Evolutionary conservation across 306 rosid species (phyloP).

Genomic region (Boehmeria nivea): DNA sequence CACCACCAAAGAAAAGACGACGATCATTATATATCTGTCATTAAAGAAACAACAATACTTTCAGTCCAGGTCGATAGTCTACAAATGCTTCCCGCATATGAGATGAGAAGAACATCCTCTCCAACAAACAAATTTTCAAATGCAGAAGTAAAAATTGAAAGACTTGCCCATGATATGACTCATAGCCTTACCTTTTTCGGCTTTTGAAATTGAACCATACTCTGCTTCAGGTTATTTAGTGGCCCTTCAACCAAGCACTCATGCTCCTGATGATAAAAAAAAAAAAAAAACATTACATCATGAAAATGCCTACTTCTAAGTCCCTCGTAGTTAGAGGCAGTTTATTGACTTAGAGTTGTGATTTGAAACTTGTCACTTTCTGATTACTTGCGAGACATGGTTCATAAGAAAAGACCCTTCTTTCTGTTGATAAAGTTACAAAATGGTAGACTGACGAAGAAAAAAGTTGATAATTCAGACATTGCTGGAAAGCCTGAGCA

Average conservation of each 20-base stretch:
- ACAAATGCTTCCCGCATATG: background rate
- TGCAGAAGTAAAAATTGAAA: background rate
- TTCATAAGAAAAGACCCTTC: too few relatives aligned
- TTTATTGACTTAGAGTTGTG: too few relatives aligned
- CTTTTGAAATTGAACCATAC: slow-evolving; percentile 99
- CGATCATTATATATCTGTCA: slow-evolving; percentile 87
- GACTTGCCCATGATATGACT: background rate
- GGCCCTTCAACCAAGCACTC: slow-evolving; percentile 99
- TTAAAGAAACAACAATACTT: slow-evolving; percentile 14
- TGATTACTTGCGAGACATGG: too few relatives aligned
- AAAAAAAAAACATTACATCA: background rate
- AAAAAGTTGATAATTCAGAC: too few relatives aligned
- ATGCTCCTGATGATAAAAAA: slow-evolving; percentile 55
- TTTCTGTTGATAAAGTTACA: too few relatives aligned
- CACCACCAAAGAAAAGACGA: slow-evolving; percentile 84
- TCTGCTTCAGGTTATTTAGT: slow-evolving; percentile 88
- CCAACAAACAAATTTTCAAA: background rate
- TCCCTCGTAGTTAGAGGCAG: too few relatives aligned
- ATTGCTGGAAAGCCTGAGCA: too few relatives aligned
- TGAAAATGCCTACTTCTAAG: background rate
- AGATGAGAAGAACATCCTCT: background rate
- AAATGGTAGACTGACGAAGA: too few relatives aligned
- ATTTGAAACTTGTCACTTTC: too few relatives aligned
- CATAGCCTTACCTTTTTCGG: slow-evolving; percentile 74
- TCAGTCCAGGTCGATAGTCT: background rate